These are phyloP conservation scores for Diaporthe destruens DNA, from an alignment of 2,329 filamentous ascomycete genomes.

Conservation along the genomic window DNA sequence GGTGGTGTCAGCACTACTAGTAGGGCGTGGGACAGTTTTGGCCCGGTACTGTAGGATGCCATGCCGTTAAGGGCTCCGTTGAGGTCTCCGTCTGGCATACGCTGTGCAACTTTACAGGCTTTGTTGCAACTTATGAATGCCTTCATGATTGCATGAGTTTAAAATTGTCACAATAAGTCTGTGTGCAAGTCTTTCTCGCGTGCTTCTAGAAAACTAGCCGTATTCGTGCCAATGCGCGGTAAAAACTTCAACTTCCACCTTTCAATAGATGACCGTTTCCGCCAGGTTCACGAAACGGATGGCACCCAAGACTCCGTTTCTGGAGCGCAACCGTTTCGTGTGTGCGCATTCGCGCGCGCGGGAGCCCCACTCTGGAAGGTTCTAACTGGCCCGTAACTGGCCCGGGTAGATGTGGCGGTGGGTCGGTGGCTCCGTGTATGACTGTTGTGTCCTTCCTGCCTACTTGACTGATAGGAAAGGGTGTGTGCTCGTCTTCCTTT, in stretches of 20 bases:
- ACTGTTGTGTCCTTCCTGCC: conserved; percentile 35
- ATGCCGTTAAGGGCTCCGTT: not conserved
- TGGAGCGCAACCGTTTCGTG: conserved; percentile 1
- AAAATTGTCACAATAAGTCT: no score
- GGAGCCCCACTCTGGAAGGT: conserved; percentile 34
- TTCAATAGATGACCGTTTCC: not conserved
- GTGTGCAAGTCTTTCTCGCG: no score
- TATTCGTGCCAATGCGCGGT: not conserved
- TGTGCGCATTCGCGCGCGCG: conserved; percentile 30
- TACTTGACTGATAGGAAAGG: conserved; percentile 18
- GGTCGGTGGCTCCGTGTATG: conserved; percentile 34
- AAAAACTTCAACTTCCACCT: no score
- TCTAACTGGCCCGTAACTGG: conserved; percentile 39
- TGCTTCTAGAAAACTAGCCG: no score
- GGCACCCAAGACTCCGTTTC: not conserved
- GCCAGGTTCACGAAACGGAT: not conserved
- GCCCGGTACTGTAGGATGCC: rapidly evolving
- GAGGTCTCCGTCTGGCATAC: not conserved
- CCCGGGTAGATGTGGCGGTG: conserved; percentile 18
- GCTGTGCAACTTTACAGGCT: not conserved
- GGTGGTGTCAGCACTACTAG: conserved; percentile 23
- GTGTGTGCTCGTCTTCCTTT: conserved; percentile 25
- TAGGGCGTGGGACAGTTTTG: not conserved
- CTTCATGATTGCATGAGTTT: not conserved
- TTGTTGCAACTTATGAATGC: not conserved